Evolutionary conservation across 2,329 filamentous ascomycete genomes (phyloP).

Genomic region (Botrytis byssoidea): DNA sequence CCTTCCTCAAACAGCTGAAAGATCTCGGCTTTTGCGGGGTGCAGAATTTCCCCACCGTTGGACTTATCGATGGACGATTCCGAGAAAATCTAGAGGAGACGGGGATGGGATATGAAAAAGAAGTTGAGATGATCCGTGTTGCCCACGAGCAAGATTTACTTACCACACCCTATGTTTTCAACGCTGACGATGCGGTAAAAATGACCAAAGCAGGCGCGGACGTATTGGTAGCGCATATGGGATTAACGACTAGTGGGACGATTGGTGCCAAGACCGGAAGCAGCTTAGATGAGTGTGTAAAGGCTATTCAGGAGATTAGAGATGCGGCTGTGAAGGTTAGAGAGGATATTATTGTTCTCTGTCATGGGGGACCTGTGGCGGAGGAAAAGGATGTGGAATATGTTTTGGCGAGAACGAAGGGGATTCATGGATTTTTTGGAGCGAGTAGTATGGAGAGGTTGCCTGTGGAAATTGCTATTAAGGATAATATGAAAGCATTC

Average conservation of each 20-base stretch:
- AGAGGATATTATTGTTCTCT: slow-evolving; percentile 62
- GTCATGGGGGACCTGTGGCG: slow-evolving; percentile 68
- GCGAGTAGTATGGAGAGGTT: slow-evolving; percentile 69
- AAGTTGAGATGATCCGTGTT: slow-evolving; percentile 64
- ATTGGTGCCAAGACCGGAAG: slow-evolving; percentile 64
- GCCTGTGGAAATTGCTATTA: slow-evolving; percentile 66
- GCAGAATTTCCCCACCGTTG: slow-evolving; percentile 73
- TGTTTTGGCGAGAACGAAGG: slow-evolving; percentile 57
- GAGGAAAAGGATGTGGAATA: slow-evolving; percentile 61
- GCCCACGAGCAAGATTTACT: slow-evolving; percentile 60
- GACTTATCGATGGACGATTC: slow-evolving; percentile 67
- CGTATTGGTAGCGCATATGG: slow-evolving; percentile 67
- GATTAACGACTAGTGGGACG: slow-evolving; percentile 61
- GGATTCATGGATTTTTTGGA: slow-evolving; percentile 70
- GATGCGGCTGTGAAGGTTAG: slow-evolving; percentile 58
- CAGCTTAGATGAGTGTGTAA: slow-evolving; percentile 62
- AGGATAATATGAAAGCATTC: slow-evolving; percentile 54
- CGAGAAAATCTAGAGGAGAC: slow-evolving; percentile 68
- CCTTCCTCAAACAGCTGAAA: slow-evolving; percentile 59
- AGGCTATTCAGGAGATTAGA: slow-evolving; percentile 60
- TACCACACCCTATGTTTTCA: slow-evolving; percentile 71
- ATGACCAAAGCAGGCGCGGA: slow-evolving; percentile 68
- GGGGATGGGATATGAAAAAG: slow-evolving; percentile 65
- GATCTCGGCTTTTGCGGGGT: slow-evolving; percentile 65
- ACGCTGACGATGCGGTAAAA: slow-evolving; percentile 55